Evolutionary conservation across 2,329 filamentous ascomycete species (phyloP), one percentile per base, ranked within the genome.

Genomic region (Trichoderma breve): DNA sequence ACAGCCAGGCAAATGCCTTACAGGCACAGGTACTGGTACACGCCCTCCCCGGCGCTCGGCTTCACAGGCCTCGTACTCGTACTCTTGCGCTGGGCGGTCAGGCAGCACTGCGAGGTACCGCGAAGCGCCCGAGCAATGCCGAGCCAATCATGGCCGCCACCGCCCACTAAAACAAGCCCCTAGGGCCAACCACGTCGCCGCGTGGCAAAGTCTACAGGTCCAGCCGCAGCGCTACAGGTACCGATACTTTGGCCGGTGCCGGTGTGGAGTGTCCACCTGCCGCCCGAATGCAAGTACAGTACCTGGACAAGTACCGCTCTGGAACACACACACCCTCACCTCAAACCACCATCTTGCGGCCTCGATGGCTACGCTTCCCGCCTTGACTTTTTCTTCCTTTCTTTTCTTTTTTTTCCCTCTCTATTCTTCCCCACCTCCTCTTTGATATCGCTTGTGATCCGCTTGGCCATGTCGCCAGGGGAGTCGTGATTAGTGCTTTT

Each of bases 381-480:
- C 30, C 34, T 64, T 65, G 53, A 11, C 28, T 53, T 71, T 66
- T 66, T 58, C 15, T 43, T 57, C 57, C 43, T 32, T 55, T 57
- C 58, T 24, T 43, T 58, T 9, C 21, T 55, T 15, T 24, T 61
- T 11, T 65, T 24, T 24, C 21, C 14, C 15, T 30, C 34, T 43
- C 1, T 60, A 15, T 53, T 61, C 18, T 43, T 64, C 66, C 55
- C 32, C 28, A 61, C 71, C 71, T 61, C 60, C 66, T 74, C 72
- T 73, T 58, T 53, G 21, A 70, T 62, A 30, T 70, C 57, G 67
- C 67, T 62, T 70, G 67, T 34, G 67, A 36, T 65, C 73, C 55
- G 26, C 66, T 71, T 70, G 65, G 57, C 75, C 73, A 76, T 77
- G 76, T 76, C 73, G 74, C 74, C 74, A 75, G 77, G 74, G 75